Evolutionary conservation across 345 rosid genomes (phyloP).

Genomic region (Arabidopsis thaliana): TAIR10.1 NC_003070.9:22497001-22497500

Average conservation of each 20-base stretch:
- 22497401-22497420: constrained; percentile 37
- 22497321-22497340: constrained; percentile 32
- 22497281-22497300: constrained; percentile 51
- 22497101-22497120: constrained; percentile 30
- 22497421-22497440: constrained; percentile 25
- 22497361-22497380: constrained; percentile 31
- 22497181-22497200: constrained; percentile 20
- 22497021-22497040: constrained; percentile 56
- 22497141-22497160: constrained; percentile 37
- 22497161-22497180: constrained; percentile 35
- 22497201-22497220: constrained; percentile 28
- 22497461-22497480: neutral
- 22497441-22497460: constrained; percentile 9
- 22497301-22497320: constrained; percentile 40
- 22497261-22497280: constrained; percentile 58
- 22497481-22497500: constrained; percentile 33
- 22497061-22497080: constrained; percentile 38
- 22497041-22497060: constrained; percentile 47
- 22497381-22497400: constrained; percentile 4
- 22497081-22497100: constrained; percentile 18
- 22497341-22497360: constrained; percentile 10
- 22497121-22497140: constrained; percentile 29
- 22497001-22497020: constrained; percentile 53
- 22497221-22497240: constrained; percentile 37
- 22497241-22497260: constrained; percentile 17